Base-by-base conservation (phyloP, 2,329 filamentous ascomycete genomes). In the Trichoderma koningiopsis region DNA sequence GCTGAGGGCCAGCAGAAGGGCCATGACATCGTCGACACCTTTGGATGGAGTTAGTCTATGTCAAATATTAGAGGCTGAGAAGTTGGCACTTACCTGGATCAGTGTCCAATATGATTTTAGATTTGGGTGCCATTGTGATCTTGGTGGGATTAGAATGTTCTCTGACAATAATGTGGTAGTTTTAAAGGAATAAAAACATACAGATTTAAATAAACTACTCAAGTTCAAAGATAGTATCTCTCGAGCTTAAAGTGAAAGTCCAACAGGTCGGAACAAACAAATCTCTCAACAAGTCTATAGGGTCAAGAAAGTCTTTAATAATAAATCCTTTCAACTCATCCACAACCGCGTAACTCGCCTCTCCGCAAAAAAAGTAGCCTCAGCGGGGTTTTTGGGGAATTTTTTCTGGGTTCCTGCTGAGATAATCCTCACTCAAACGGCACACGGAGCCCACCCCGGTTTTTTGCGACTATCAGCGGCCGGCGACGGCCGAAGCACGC, bases 101-200 rank as follows among this genome's bases (percentile, higher is more conserved):
- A 2, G 95, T 98, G 78, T 99, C 96, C 76, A 99, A 96, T 75
- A 99, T 97, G 74, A 99, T 90, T 76, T 91, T 89, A 75, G 87
- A 89, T 74, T 70, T 68, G 4, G 68, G 68, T n/a, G 69, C 69
- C 69, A 70, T 70, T 37, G 57, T 70, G 16, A 4, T 3, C 19
- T 63, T n/a, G 68, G 33, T 27, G 5, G 3, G 24, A 22, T 43
- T 57, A 62, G 27, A 22, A 19, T 40, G 8, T 16, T n/a, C 52
- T 52, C n/a, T 19, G 31, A 43, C 24, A 31, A 3, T 6, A 24
- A 33, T n/a, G 2, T 11, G 37, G 35, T 27, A 27, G 27, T 7
- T 40, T 29, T n/a, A n/a, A 3, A 19, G 11, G 37, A 10, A 43
- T 43, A 0, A 19, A n/a, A 22, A 13, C 35, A 33, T n/a, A 64